These are phyloP conservation scores for Ceratocystis cacaofunesta DNA, from an alignment of 2,329 filamentous ascomycete species.

Conservation along the genomic window DNA sequence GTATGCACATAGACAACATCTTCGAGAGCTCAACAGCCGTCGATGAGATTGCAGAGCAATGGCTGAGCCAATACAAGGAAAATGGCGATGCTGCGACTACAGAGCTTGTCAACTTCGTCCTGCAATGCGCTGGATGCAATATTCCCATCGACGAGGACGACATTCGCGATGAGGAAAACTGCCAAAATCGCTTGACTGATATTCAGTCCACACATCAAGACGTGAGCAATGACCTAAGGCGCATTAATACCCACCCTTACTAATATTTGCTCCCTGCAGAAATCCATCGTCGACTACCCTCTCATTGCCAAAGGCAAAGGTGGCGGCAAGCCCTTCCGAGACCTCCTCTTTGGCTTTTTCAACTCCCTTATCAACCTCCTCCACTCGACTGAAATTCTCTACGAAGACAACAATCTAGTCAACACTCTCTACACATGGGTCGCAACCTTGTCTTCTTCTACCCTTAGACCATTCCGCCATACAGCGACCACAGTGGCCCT, in stretches of 20 bases:
- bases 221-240: slow-evolving; percentile 30
- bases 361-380: slow-evolving; percentile 59
- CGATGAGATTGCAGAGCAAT: slow-evolving; percentile 43
- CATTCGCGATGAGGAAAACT: slow-evolving; percentile 79
- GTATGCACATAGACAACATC: slow-evolving; percentile 38
- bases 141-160: slow-evolving; percentile 66
- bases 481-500: slow-evolving; percentile 78
- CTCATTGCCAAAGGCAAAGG: slow-evolving; percentile 64
- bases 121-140: slow-evolving; percentile 65
- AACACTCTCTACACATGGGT: slow-evolving; percentile 88
- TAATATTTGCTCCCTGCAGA: slow-evolving; percentile 34
- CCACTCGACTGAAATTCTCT: slow-evolving; percentile 68
- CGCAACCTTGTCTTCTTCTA: slow-evolving; percentile 75
- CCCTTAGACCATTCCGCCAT: slow-evolving; percentile 79
- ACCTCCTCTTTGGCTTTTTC: slow-evolving; percentile 66
- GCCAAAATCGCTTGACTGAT: slow-evolving; percentile 60
- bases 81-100: slow-evolving; percentile 41
- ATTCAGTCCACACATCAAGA: slow-evolving; percentile 80
- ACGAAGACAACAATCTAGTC: slow-evolving; percentile 60
- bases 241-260: background rate
- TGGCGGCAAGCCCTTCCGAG: slow-evolving; percentile 60
- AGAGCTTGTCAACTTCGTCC: slow-evolving; percentile 51
- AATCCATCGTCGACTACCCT: slow-evolving; percentile 71
- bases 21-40: slow-evolving; percentile 44
- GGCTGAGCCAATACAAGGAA: slow-evolving; percentile 42